A percentile compares a stretch with the other conserved stretches of the same genome.
Evolutionary conservation across 2,329 filamentous ascomycete genomes (phyloP).

Genomic region (Exophiala calicioides): DNA sequence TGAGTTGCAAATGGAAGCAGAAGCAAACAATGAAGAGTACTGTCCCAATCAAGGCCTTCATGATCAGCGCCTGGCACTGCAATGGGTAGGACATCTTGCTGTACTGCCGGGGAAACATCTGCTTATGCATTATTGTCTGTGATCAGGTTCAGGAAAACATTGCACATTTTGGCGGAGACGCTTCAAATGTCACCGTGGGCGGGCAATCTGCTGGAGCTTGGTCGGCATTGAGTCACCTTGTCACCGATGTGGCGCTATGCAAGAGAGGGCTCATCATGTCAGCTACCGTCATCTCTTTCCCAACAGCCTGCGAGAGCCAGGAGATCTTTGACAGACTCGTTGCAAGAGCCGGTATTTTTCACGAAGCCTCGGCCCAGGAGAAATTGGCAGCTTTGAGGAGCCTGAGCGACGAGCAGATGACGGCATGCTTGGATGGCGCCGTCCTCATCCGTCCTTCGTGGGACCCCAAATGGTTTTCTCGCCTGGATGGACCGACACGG

Average conservation of each 20-base stretch:
- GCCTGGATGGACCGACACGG: background rate
- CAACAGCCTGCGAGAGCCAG: background rate
- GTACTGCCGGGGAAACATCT: too few relatives aligned
- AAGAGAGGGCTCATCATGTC: conserved; percentile 8
- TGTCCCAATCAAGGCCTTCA: conserved; percentile 37
- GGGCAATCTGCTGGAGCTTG: conserved; percentile 35
- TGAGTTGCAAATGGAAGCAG: conserved; percentile 31
- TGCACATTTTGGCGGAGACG: conserved; percentile 34
- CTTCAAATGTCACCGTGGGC: conserved; percentile 32
- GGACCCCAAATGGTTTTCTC: conserved; percentile 13
- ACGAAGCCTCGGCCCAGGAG: background rate
- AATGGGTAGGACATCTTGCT: conserved; percentile 32
- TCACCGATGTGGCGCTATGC: conserved; percentile 2
- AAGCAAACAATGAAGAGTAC: conserved; percentile 34
- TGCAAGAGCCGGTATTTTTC: background rate
- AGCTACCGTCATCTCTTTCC: background rate
- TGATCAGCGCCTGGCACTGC: conserved; percentile 40
- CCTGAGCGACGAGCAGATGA: conserved; percentile 6
- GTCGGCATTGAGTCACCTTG: conserved; percentile 8
- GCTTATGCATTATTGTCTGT: too few relatives aligned
- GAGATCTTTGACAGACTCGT: conserved; percentile 6
- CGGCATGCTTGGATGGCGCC: background rate
- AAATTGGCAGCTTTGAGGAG: conserved; percentile 11
- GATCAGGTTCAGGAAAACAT: conserved; percentile 35
- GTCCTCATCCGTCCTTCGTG: conserved; percentile 6